phyloP scores from a whole-genome alignment of 2,329 filamentous ascomycete species.

The Thelonectria olida region DNA sequence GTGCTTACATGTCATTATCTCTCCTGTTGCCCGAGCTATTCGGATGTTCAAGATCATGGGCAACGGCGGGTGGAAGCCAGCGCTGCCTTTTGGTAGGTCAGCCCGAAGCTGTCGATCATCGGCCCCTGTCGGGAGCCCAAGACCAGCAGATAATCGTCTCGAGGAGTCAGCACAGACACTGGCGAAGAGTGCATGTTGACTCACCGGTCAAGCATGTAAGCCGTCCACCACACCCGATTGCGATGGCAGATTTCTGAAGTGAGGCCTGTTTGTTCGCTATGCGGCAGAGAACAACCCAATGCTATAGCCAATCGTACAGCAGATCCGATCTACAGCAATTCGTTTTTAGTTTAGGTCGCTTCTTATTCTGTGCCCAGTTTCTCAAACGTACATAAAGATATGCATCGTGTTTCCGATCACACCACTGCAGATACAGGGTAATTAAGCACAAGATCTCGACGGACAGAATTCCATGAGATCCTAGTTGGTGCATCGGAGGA shows the following conservation, averaged over 20 bases:
- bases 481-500: constrained; percentile 37
- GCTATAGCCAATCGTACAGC: constrained; percentile 40
- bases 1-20: constrained; percentile 40
- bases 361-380: background rate
- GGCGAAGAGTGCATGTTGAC: background rate
- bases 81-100: constrained; percentile 36
- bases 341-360: background rate
- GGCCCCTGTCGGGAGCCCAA: constrained; percentile 38
- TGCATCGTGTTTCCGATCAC: constrained; percentile 41
- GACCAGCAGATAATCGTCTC: constrained; percentile 39
- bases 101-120: constrained; percentile 41
- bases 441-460: constrained; percentile 41
- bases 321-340: constrained; percentile 30
- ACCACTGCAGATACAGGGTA: constrained; percentile 41
- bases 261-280: constrained; percentile 37
- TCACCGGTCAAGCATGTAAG: constrained; percentile 43
- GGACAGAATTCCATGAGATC: constrained; percentile 36
- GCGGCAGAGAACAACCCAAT: constrained; percentile 37
- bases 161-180: background rate
- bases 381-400: constrained; percentile 38
- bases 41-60: constrained; percentile 40
- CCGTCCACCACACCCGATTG: constrained; percentile 43
- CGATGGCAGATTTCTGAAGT: constrained; percentile 38
- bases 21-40: constrained; percentile 39
- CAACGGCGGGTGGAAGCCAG: constrained; percentile 38